Evolutionary conservation across 768 basidiomycete genomes (phyloP), one percentile per base, ranked within the genome.

Genomic region (Artomyces pyxidatus): DNA sequence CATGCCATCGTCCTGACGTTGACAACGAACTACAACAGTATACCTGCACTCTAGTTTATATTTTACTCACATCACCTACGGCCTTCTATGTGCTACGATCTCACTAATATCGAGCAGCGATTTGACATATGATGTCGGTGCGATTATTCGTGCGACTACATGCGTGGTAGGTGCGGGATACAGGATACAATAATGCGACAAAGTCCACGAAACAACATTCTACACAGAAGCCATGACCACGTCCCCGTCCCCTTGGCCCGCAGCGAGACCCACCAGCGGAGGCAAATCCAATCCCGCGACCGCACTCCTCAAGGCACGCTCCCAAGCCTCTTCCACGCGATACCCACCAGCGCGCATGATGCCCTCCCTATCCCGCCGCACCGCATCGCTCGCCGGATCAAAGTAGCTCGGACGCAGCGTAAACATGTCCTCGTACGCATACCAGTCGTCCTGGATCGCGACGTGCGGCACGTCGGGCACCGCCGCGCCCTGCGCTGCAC

Each of bases 311-410:
- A 94, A 61, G 11, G 88, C 88, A 47, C 90, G 73, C 58, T 85
- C 84, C 90, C 90, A 93, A 38, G 85, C 88, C 62, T 93, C 86
- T 52, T 87, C 81, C 4, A 88, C 71, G 53, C 68, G 72, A 61
- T 90, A 94, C 8, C 91, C 91, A 8, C 89, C 91, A 19, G 80
- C 89, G 37, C 83, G 72, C 83, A 85, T 86, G 56, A 84, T 80
- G 12, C 84, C 85, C 52, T 86, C 86, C 49, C 78, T 67, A 60
- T 90, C 88, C 57, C 77, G 76, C 57, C 85, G 70, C 17, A 90
- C 83, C 12, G 83, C 83, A 49, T 87, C 86, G 55, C 85, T 88
- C 58, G 76, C 70, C 37, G 82, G 74, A 57, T 90, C 88, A 42
- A 81, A 71, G 65, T 92, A 93, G 11, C 71, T 70, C 26, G 68